phyloP scores from a whole-genome alignment of 2,329 filamentous ascomycete genomes.

The Emergomyces pasteurianus region DNA sequence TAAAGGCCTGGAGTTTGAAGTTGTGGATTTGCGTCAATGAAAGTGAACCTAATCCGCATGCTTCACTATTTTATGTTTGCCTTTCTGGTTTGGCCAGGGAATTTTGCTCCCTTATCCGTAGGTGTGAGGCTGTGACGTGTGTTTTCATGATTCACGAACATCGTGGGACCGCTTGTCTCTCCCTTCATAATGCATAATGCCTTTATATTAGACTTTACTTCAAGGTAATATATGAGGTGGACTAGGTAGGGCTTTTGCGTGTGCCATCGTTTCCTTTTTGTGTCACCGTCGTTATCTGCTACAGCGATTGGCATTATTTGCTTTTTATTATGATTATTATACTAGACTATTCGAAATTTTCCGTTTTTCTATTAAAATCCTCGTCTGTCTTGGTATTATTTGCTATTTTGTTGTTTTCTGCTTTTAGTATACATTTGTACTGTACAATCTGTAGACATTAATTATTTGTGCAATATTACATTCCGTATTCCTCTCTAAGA shows the following conservation, averaged over 20 bases:
- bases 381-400: not conserved
- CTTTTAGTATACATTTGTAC: not conserved
- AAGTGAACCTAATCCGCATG: not conserved
- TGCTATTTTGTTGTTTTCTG: not conserved
- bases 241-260: not conserved
- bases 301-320: not conserved
- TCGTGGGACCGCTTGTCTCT: not conserved
- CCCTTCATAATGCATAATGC: not conserved
- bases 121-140: not conserved
- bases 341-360: not conserved
- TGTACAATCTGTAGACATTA: not conserved
- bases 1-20: conserved; percentile 52
- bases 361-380: not conserved
- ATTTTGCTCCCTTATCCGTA: not conserved
- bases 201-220: not conserved
- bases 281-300: not conserved
- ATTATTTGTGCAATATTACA: not conserved
- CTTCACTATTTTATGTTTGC: not conserved
- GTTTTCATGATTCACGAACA: not conserved
- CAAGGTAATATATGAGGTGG: not conserved
- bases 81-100: not conserved
- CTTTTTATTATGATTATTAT: not conserved
- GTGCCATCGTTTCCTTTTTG: not conserved
- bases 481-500: not conserved
- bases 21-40: conserved; percentile 47